Conservation (phyloP, 148 eudicot species). For the Cornus kousa region DNA sequence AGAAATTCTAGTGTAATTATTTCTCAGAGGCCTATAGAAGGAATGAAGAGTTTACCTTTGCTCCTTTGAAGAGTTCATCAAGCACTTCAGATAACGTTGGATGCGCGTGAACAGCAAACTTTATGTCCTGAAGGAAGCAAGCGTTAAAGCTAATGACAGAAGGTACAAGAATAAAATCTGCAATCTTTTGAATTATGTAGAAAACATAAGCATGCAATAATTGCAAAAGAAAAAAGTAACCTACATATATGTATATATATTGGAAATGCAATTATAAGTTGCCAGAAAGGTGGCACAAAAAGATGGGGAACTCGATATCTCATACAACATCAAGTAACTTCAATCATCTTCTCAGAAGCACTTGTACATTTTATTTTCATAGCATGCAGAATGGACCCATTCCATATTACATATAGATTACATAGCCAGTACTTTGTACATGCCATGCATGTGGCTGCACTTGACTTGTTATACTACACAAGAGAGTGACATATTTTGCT, state of each 20-base stretch:
- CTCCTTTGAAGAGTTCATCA: slow-evolving; percentile 94
- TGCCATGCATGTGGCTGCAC: neutral
- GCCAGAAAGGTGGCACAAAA: neutral
- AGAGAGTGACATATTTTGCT: too few relatives aligned
- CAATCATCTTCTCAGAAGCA: neutral
- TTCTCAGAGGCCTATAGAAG: neutral
- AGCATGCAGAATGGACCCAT: neutral
- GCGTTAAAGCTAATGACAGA: neutral
- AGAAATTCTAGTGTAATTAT: neutral
- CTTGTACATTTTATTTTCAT: neutral
- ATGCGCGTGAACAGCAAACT: slow-evolving; percentile 95
- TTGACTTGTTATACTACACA: neutral
- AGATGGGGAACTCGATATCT: neutral
- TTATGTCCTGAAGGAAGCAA: slow-evolving; percentile 65
- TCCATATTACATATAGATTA: neutral
- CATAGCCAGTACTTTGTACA: neutral
- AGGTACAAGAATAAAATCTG: neutral
- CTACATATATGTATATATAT: too few relatives aligned
- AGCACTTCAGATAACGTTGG: slow-evolving; percentile 98
- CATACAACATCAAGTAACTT: neutral
- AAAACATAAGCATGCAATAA: neutral
- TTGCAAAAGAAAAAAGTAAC: too few relatives aligned
- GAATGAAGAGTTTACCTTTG: slow-evolving; percentile 56
- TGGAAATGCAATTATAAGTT: neutral
- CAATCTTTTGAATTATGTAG: neutral